These are phyloP conservation scores for Coleophoma crateriformis DNA, from an alignment of 2,329 filamentous ascomycete genomes.

Conservation along the genomic window DNA sequence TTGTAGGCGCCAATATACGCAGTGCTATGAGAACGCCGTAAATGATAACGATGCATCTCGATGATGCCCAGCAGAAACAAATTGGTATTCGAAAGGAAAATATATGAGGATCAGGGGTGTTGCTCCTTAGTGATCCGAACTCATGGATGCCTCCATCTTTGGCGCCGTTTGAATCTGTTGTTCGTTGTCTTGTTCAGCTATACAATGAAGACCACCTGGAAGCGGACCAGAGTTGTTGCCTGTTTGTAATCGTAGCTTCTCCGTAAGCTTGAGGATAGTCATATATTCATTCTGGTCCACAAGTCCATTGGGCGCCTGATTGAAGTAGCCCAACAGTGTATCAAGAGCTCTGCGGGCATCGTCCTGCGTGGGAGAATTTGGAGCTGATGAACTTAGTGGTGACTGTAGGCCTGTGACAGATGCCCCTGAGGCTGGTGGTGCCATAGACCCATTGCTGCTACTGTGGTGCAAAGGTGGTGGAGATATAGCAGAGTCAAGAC, in stretches of 20 bases:
- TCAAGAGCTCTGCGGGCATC: conserved; percentile 80
- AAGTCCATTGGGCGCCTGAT: conserved; percentile 57
- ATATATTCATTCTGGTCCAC: conserved; percentile 74
- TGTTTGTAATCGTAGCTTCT: conserved; percentile 71
- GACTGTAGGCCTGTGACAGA: conserved; percentile 28
- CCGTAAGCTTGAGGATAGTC: conserved; percentile 74
- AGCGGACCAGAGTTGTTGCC: conserved; percentile 18
- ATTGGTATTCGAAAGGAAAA: not conserved
- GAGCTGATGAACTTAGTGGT: conserved; percentile 45
- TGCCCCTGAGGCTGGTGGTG: conserved; percentile 31
- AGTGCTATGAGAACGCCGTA: not conserved
- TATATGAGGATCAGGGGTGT: conserved; percentile 6
- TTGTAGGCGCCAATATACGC: conserved; percentile 10
- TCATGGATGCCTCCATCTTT: conserved; percentile 27
- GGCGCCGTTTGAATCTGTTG: conserved; percentile 9
- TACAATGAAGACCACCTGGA: conserved; percentile 32
- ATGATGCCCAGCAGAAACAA: no score
- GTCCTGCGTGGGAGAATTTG: conserved; percentile 71
- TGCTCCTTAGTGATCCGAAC: conserved; percentile 15
- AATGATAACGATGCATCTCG: no score
- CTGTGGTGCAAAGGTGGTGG: conserved; percentile 43
- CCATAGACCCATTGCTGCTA: conserved; percentile 44
- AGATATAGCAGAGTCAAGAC: conserved; percentile 30
- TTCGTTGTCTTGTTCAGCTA: conserved; percentile 27
- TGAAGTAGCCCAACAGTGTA: conserved; percentile 76